Evolutionary conservation across 495 filamentous ascomycete species (phyloP).

Genomic region (Pseudoneurospora amorphoporcata): DNA sequence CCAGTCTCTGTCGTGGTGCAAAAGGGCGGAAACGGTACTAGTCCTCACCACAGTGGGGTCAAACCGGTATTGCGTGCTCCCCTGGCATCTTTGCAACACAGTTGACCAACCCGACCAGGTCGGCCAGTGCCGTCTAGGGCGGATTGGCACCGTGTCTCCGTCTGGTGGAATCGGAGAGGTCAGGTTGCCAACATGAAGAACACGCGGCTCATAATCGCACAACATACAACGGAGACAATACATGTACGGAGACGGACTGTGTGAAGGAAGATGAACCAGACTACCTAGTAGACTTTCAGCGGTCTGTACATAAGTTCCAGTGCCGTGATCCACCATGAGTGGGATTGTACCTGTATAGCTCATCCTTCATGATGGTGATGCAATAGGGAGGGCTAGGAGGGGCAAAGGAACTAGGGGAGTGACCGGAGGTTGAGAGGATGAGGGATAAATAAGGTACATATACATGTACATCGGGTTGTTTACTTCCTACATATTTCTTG

Average conservation of each 20-base stretch:
- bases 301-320: neutral
- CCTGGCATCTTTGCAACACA: neutral
- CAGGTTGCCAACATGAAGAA: no score
- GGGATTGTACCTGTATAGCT: neutral
- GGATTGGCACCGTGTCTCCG: no score
- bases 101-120: neutral
- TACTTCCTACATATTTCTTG: neutral
- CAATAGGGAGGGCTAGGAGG: neutral
- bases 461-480: neutral
- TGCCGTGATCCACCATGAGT: neutral
- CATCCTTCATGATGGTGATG: neutral
- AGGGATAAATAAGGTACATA: no score
- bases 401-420: neutral
- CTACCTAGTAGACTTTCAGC: no score
- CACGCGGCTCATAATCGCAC: no score
- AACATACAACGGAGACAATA: neutral
- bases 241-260: no score
- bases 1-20: neutral
- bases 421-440: no score
- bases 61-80: neutral
- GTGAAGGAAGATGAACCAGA: neutral
- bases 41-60: neutral
- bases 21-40: neutral
- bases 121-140: neutral
- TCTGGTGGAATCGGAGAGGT: no score